Conservation (phyloP, 1,284 basidiomycete genomes). For the Leccinum griseonigrum region DNA sequence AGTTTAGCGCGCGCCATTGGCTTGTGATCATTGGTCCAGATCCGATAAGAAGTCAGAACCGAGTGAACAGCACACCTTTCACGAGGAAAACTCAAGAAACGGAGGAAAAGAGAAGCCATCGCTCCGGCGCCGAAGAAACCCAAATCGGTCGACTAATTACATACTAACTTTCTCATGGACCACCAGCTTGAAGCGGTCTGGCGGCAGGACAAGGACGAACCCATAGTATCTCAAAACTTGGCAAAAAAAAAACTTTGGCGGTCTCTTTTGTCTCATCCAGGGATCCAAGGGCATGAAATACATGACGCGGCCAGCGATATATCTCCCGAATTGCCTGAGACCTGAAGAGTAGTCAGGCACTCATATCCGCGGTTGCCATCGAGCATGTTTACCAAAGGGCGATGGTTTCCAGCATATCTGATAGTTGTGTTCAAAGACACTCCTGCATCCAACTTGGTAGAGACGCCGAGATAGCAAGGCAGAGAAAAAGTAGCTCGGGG, state of each 20-base stretch:
- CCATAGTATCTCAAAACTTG: background rate
- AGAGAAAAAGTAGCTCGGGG: background rate
- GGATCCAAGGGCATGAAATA: background rate
- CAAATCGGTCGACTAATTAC: background rate
- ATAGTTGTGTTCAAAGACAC: conserved; percentile 1
- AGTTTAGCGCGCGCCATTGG: background rate
- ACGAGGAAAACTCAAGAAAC: background rate
- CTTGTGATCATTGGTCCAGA: background rate
- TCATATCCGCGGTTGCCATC: background rate
- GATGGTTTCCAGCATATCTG: background rate
- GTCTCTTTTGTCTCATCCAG: background rate
- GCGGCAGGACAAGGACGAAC: background rate
- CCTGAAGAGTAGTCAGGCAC: background rate
- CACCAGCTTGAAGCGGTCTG: background rate
- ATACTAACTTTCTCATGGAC: background rate
- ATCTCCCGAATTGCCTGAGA: background rate
- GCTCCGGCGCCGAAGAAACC: background rate
- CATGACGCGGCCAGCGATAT: background rate
- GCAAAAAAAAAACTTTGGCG: background rate
- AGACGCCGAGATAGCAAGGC: background rate
- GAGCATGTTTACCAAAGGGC: background rate
- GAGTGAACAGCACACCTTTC: background rate
- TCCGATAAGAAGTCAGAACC: background rate
- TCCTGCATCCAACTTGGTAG: background rate
- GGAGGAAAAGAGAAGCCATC: background rate